Base-by-base conservation (phyloP, 1,284 basidiomycete genomes). In the Boletus mariae region DNA sequence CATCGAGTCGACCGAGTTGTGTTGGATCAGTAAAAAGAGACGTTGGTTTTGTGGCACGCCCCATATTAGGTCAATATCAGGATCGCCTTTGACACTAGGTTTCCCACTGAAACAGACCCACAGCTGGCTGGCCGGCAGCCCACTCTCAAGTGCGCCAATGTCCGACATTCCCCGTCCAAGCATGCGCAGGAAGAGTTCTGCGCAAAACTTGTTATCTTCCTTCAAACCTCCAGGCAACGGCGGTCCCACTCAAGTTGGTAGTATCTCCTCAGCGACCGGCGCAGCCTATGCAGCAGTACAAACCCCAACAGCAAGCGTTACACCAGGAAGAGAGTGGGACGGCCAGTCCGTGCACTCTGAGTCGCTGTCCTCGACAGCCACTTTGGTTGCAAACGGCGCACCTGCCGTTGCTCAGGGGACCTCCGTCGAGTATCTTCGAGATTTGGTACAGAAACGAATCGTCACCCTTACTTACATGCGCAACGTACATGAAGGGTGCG, bases 161-260 rank as follows among this genome's bases (percentile, higher is more conserved):
- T 57, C 69, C 15, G 66, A 71, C 23, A 11, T 53, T 25, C 48
- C 65, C 11, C 68, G 85, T 55, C 87, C 88, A 40, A 61, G 75
- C 15, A 86, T 92, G 79, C 84, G 89, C 59, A 82, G 90, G 59
- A 92, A 92, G 72, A 89, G 87, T 17, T 90, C 88, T 2, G 88
- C 88, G 1, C 87, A 90, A 71, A 90, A 90, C 69, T 75, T 92
- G 49, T 78, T 92, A 37, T 82, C 82, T n/a, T 84, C 84, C 45
- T 89, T 90, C 78, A 90, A 87, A 65, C 57, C 71, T 1, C 59
- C 64, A 45, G 46, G 48, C 20, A 47, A 60, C 46, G 53, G 63
- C 20, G 20, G 20, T 5, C 66, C 61, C 57, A 65, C 57, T 51
- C 71, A 60, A 54, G 71, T 55, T 37, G 68, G 57, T 42, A 70